These are phyloP conservation scores for Myxozyma sirexii DNA, from an alignment of 805 yeast species.

Conservation along the genomic window DNA sequence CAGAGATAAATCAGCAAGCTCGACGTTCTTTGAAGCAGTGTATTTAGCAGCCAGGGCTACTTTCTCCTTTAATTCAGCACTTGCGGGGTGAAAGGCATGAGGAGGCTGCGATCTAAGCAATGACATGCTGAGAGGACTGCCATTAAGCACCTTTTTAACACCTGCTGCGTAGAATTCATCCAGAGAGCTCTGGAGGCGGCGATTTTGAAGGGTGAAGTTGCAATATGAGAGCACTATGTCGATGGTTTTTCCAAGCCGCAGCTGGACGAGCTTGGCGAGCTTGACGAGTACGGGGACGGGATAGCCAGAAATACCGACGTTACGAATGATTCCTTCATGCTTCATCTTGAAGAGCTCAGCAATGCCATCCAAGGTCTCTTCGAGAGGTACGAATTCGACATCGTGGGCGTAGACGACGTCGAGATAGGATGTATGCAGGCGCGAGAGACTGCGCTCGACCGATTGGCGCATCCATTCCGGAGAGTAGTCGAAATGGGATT, in stretches of 20 bases:
- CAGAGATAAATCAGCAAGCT: slow-evolving; percentile 80
- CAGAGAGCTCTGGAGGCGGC: slow-evolving; percentile 51
- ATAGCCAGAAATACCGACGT: slow-evolving; percentile 84
- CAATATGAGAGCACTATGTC: slow-evolving; percentile 80
- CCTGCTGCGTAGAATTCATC: slow-evolving; percentile 59
- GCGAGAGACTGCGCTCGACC: slow-evolving; percentile 63
- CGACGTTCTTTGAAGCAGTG: slow-evolving; percentile 54
- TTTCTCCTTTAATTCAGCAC: slow-evolving; percentile 53
- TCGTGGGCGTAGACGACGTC: slow-evolving; percentile 89
- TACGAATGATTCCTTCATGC: slow-evolving; percentile 59
- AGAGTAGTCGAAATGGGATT: slow-evolving; percentile 75
- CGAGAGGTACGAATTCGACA: slow-evolving; percentile 71
- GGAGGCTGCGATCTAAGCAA: slow-evolving; percentile 69
- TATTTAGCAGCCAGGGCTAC: slow-evolving; percentile 51
- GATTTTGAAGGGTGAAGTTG: slow-evolving; percentile 81
- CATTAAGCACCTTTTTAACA: slow-evolving; percentile 66
- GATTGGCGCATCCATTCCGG: slow-evolving; percentile 61
- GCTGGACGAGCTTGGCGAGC: slow-evolving; percentile 49
- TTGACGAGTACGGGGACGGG: slow-evolving; percentile 70
- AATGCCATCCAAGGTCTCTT: slow-evolving; percentile 63
- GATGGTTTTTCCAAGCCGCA: slow-evolving; percentile 57
- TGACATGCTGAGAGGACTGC: slow-evolving; percentile 88
- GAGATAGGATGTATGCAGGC: slow-evolving; percentile 68
- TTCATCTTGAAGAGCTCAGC: slow-evolving; percentile 61
- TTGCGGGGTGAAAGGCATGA: slow-evolving; percentile 80